Evolutionary conservation across 768 basidiomycete species (phyloP).

Genomic region (Mycena amicta): DNA sequence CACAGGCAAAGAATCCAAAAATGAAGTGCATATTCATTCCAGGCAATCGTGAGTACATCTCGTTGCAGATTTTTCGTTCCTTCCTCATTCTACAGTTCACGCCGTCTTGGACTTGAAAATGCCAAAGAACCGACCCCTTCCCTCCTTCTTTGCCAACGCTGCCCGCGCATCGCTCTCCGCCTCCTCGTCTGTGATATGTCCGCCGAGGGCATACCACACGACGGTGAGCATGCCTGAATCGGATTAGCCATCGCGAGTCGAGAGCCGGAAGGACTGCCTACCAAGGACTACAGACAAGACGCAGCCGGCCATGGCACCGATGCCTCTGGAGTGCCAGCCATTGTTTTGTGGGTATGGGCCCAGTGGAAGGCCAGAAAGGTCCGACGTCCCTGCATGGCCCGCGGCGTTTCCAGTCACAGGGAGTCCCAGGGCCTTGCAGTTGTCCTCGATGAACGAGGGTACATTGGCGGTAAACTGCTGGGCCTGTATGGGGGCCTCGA

Average conservation of each 20-base stretch:
- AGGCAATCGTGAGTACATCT: background rate
- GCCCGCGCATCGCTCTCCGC: conserved; percentile 69
- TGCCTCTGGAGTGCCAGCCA: conserved; percentile 75
- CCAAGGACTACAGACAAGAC: conserved; percentile 80
- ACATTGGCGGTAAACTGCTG: conserved; percentile 55
- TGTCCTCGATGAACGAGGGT: conserved; percentile 64
- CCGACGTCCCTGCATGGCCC: conserved; percentile 68
- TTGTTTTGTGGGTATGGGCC: conserved; percentile 76
- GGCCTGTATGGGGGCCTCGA: conserved; percentile 76
- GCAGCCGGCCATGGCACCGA: conserved; percentile 78
- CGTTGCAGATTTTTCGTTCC: background rate
- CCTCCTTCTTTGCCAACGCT: conserved; percentile 59
- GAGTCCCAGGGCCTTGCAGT: conserved; percentile 66
- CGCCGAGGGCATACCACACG: conserved; percentile 86
- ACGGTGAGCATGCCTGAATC: conserved; percentile 66
- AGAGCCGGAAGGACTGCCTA: background rate
- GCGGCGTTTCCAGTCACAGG: conserved; percentile 85
- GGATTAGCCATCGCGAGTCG: background rate
- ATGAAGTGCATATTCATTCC: background rate
- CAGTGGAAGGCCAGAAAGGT: conserved; percentile 63
- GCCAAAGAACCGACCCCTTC: conserved; percentile 50
- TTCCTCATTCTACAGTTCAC: background rate
- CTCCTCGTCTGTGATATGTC: conserved; percentile 74
- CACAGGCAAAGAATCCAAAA: too few relatives aligned
- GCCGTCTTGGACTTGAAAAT: conserved; percentile 18